Evolutionary conservation across 2,329 filamentous ascomycete species (phyloP), one percentile per base, ranked within the genome.

Genomic region (Juglanconis sp.): DNA sequence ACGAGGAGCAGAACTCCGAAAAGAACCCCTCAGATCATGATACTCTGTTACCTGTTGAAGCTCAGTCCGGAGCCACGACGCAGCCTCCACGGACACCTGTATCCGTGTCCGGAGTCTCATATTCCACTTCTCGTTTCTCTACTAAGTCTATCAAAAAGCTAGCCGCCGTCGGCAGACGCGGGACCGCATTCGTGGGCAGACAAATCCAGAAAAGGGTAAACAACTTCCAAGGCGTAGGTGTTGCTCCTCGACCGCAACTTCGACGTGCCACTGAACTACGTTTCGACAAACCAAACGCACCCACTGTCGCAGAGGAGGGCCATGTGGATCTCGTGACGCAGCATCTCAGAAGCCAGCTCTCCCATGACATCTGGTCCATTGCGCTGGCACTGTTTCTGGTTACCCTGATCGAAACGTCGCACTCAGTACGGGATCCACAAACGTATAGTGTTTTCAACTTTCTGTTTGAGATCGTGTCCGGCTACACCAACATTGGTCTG

Each of bases 291-390:
- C 13, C 59, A 55, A 4, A 63, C 47, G 49, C 64, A 48, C 17
- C 54, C 10, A 17, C 46, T 24, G 31, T 36, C n/a, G 50, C 44
- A 15, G 59, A 57, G 15, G 64, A 64, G 40, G 66, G 65, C n/a
- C 55, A 61, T 17, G 58, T 63, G 31, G 65, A 63, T 46, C 63
- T 64, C 5, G 61, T 64, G 9, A 63, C 55, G 40, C 78, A 82
- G 63, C 85, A 89, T 68, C 75, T 88, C 30, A 81, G 84, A n/a
- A 81, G 81, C 5, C 87, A 89, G 69, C 78, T 89, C 2, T 82
- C 84, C 35, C 85, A 89, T 69, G 87, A 89, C 67, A 75, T 89
- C 15, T 89, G 87, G 86, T 85, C 81, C 75, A 81, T 89, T 13
- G 80, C 84, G 3, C 71, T 88, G 0, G 83, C 84, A 2, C 78